These are phyloP conservation scores for Emiliania huxleyi DNA, from an alignment of 78 protist genomes.

Conservation along the genomic window DNA sequence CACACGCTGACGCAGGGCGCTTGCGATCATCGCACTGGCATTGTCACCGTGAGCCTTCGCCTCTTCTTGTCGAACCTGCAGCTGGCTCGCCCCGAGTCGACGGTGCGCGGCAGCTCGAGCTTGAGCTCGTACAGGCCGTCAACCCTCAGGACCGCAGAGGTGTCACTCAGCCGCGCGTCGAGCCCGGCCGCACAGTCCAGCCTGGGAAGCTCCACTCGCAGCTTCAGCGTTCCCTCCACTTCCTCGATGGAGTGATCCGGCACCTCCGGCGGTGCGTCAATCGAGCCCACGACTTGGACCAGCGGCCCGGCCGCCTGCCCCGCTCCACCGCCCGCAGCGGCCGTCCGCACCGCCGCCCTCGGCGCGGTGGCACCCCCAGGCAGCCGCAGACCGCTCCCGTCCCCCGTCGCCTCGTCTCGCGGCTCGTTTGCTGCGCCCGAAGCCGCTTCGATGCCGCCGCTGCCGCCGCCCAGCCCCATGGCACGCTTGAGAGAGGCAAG, in stretches of 20 bases:
- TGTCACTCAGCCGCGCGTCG: background rate
- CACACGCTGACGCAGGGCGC: too few species aligned
- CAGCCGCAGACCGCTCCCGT: background rate
- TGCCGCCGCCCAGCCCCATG: background rate
- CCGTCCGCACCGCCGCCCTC: background rate
- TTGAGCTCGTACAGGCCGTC: background rate
- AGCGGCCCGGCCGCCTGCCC: background rate
- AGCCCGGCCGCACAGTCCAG: background rate
- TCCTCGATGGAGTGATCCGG: background rate
- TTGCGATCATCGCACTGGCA: too few species aligned
- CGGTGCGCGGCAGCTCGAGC: background rate
- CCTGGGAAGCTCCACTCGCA: background rate
- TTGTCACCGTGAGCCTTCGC: background rate
- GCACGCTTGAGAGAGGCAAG: background rate
- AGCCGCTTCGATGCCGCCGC: too few species aligned
- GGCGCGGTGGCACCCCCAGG: background rate
- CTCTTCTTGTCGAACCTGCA: background rate
- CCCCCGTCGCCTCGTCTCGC: background rate
- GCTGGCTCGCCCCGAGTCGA: background rate
- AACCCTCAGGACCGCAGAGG: background rate
- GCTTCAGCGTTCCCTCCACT: background rate
- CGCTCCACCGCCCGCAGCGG: background rate
- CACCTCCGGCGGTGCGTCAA: background rate
- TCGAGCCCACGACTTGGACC: background rate
- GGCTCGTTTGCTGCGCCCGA: too few species aligned